Base-by-base conservation (phyloP, 352 stramenopile genomes). In the Albugo laibachii region DNA sequence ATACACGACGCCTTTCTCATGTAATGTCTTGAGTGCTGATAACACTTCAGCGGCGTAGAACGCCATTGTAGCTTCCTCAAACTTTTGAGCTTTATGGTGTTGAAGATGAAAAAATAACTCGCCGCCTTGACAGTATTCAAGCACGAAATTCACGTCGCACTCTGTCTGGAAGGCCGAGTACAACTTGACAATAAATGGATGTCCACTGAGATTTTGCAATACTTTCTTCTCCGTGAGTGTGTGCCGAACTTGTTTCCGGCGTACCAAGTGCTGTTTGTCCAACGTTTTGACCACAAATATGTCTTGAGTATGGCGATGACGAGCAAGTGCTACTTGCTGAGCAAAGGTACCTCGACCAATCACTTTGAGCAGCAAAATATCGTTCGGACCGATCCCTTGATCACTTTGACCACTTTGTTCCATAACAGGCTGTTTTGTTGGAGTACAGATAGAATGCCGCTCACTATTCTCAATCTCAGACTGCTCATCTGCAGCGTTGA, bases 91-190 rank as follows among this genome's bases (percentile, higher is more conserved):
- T 21, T 59, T 40, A 49, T 86, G 73, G 47, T 89, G 76, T 48
- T 89, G 76, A 54, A 89, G 50, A 46, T 89, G 76, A 62, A 75
- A 89, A 47, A 89, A 89, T 44, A 89, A 69, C 56, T 89, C 76
- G 15, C 76, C 76, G 21, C 76, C 76, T 47, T 81, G 73, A 42
- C 76, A 89, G 57, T 80, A 89, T 54, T 89, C 76, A 41, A 89
- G 61, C 51, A 89, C 73, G 43, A 89, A 85, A 55, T 89, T 65
- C 36, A 89, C 63, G 42, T 89, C 73, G 35, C 58, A 62, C 19
- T 72, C 61, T 13, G 76, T 89, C 61, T 84, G 71, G 57, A 86
- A 86, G 18, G 69, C 54, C 34, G 69, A 63, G 50, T 76, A 66
- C 41, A 86, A 63, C 45, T 73, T 66, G 37, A 89, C 73, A 35